Conservation (phyloP, 1,284 basidiomycete genomes). For the Cryptococcus jaspeensis region DNA sequence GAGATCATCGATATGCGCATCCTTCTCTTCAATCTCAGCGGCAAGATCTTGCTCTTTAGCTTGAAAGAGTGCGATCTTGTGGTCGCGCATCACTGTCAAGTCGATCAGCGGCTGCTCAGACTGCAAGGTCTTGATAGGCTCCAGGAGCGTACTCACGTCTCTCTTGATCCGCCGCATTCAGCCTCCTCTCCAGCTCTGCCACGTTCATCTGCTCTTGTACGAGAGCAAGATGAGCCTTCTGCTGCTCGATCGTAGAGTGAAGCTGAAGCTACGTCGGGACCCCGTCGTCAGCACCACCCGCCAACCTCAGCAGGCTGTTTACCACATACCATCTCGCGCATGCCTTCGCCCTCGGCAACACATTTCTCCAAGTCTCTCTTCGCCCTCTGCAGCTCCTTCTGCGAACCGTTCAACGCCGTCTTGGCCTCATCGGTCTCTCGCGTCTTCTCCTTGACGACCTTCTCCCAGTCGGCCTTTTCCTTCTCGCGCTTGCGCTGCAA, state of each 20-base stretch:
- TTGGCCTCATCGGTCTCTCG: slow-evolving; percentile 15
- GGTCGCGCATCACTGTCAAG: slow-evolving; percentile 35
- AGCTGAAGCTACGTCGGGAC: slow-evolving; percentile 33
- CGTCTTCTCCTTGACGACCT: slow-evolving; percentile 3
- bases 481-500: slow-evolving; percentile 9
- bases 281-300: not conserved
- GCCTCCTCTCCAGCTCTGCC: slow-evolving; percentile 37
- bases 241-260: slow-evolving; percentile 31
- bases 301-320: not conserved
- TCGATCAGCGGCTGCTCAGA: not conserved
- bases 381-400: slow-evolving; percentile 23
- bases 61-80: slow-evolving; percentile 39
- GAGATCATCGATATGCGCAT: slow-evolving; percentile 26
- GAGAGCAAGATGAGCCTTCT: slow-evolving; percentile 38
- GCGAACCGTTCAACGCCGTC: slow-evolving; percentile 4
- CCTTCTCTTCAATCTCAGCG: slow-evolving; percentile 30
- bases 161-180: slow-evolving; percentile 30
- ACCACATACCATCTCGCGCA: slow-evolving; percentile 40
- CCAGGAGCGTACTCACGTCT: slow-evolving; percentile 18
- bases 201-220: slow-evolving; percentile 40
- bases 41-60: slow-evolving; percentile 35
- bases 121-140: not conserved
- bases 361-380: slow-evolving; percentile 20
- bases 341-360: slow-evolving; percentile 26
- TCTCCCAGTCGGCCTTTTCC: not conserved